Percentiles rank a stretch among this genome's conserved stretches.
Conservation (phyloP, 352 stramenopile species). For the Aphanomyces invadans region DNA sequence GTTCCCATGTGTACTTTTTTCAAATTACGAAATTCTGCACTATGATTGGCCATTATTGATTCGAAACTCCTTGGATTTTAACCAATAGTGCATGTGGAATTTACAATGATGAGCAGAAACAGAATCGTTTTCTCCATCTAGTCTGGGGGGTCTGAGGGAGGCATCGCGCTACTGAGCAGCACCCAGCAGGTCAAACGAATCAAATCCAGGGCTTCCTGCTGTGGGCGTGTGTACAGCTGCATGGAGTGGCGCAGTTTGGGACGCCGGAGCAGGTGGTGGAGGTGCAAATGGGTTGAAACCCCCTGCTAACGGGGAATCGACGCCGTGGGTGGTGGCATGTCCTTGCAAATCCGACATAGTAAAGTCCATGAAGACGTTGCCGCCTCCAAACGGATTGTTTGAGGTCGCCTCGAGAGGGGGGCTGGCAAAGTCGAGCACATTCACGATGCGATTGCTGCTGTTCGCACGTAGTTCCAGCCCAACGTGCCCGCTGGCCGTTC, state of each 20-base stretch:
- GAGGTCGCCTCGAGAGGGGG: not conserved
- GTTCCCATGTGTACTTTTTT: not conserved
- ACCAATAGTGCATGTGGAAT: not conserved
- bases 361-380: not conserved
- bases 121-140: no score
- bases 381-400: not conserved
- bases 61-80: not conserved
- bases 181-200: not conserved
- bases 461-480: not conserved
- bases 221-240: not conserved
- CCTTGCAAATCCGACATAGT: not conserved
- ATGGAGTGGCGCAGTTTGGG: not conserved
- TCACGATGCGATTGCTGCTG: slow-evolving; percentile 6
- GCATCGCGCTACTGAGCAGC: not conserved
- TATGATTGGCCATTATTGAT: not conserved
- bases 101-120: no score
- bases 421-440: slow-evolving; percentile 3
- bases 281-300: slow-evolving; percentile 16
- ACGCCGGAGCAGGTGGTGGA: not conserved
- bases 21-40: not conserved
- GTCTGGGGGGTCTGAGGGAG: no score
- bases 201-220: not conserved
- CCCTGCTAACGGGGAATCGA: not conserved
- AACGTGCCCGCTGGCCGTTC: not conserved
- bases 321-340: not conserved